Evolutionary conservation across 2,329 filamentous ascomycete species (phyloP).

Genomic region (Sordariomycetes sp.): DNA sequence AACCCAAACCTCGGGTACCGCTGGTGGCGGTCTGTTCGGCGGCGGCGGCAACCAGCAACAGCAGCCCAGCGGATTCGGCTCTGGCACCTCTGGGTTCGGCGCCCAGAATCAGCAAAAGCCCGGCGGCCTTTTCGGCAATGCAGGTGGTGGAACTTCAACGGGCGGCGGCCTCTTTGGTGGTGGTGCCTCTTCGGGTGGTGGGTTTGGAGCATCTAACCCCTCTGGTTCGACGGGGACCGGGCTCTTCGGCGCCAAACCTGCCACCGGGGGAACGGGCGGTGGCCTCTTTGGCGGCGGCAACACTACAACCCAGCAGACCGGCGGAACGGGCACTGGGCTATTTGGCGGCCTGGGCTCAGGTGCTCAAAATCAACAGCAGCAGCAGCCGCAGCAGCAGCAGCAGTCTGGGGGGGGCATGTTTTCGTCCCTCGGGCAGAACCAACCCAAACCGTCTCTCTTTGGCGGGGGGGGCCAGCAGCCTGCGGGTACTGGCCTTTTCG

Average conservation of each 20-base stretch:
- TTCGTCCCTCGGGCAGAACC: conserved; percentile 32
- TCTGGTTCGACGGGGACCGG: conserved; percentile 18
- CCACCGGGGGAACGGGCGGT: conserved; percentile 16
- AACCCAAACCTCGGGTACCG: conserved; percentile 15
- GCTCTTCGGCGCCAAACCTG: conserved; percentile 27
- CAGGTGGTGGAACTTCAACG: conserved; percentile 13
- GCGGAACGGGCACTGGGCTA: conserved; percentile 27
- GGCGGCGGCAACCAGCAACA: conserved; percentile 11
- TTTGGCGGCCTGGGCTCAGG: conserved; percentile 28
- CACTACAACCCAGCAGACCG: conserved; percentile 20
- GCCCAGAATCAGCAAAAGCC: conserved; percentile 6
- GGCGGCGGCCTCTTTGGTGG: conserved; percentile 25
- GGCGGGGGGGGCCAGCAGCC: conserved; percentile 27
- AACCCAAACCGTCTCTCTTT: conserved; percentile 47
- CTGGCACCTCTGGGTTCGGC: conserved; percentile 7
- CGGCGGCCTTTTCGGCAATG: conserved; percentile 16
- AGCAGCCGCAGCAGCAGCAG: conserved; percentile 25
- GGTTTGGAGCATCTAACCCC: conserved; percentile 24
- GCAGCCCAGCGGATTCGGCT: conserved; percentile 9
- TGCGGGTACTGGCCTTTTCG: conserved; percentile 41
- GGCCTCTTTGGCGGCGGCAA: conserved; percentile 27
- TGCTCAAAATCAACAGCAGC: conserved; percentile 23
- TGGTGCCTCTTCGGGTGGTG: conserved; percentile 14
- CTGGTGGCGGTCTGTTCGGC: conserved; percentile 30
- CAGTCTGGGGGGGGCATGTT: conserved; percentile 29